These are phyloP conservation scores for Porphyra umbilicalis DNA, from an alignment of 31 red algal genomes.

Conservation along the genomic window DNA sequence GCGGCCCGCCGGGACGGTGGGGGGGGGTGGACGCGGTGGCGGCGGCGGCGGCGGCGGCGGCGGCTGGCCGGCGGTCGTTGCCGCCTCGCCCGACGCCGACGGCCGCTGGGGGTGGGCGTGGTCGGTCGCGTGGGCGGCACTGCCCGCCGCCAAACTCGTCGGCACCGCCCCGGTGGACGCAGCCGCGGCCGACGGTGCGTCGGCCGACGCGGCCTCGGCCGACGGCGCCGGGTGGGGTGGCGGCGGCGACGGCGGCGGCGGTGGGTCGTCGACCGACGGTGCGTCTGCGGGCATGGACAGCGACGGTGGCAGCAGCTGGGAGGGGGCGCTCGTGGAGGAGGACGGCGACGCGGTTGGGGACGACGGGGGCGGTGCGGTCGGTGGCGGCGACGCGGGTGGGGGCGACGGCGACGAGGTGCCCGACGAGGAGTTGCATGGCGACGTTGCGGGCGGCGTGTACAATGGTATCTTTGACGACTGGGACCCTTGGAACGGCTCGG, in stretches of 20 bases:
- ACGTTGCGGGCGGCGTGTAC: not conserved
- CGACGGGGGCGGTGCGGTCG: not conserved
- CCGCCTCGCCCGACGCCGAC: not conserved
- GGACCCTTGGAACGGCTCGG: too few relatives aligned
- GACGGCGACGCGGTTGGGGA: not conserved
- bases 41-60: not conserved
- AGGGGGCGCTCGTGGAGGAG: not conserved
- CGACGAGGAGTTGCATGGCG: not conserved
- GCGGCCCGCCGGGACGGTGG: not conserved
- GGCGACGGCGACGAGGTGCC: not conserved
- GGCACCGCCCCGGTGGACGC: not conserved
- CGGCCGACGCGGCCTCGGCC: not conserved
- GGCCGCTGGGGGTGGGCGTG: not conserved
- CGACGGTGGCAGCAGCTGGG: not conserved
- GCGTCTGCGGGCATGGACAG: not conserved
- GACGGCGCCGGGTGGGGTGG: not conserved
- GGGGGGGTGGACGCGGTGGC: not conserved
- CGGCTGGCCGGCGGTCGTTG: not conserved
- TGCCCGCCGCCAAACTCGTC: not conserved
- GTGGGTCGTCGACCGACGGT: not conserved
- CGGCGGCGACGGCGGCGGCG: not conserved
- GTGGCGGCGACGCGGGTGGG: not conserved
- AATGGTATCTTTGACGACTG: not conserved
- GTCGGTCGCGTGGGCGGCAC: not conserved
- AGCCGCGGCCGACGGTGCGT: not conserved